phyloP scores from a whole-genome alignment of 2,329 filamentous ascomycete species.

The Bipolaris bicolor region DNA sequence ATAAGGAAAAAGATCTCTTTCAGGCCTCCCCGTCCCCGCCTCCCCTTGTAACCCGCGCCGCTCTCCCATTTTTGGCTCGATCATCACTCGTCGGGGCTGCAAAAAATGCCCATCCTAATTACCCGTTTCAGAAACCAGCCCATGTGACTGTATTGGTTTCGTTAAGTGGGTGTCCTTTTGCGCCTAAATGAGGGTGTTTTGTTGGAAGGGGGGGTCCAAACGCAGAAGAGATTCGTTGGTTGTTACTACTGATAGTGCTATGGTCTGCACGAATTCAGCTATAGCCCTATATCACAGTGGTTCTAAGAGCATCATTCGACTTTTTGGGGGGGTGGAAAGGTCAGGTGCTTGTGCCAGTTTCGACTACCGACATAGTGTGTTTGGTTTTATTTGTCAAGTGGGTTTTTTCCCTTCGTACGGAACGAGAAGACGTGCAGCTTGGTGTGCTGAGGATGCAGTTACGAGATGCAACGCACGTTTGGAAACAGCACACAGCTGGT shows the following conservation, averaged over 20 bases:
- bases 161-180: background rate
- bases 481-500: slow-evolving; percentile 16
- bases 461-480: slow-evolving; percentile 20
- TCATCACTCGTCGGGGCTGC: background rate
- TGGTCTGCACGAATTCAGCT: slow-evolving; percentile 23
- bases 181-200: slow-evolving; percentile 1
- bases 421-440: slow-evolving; percentile 22
- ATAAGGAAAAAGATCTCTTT: background rate
- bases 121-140: background rate
- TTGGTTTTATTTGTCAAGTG: slow-evolving; percentile 15
- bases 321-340: too few species aligned
- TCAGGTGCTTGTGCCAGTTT: slow-evolving; percentile 14
- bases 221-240: slow-evolving; percentile 3
- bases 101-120: background rate
- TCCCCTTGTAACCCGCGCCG: background rate
- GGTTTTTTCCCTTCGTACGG: slow-evolving; percentile 11
- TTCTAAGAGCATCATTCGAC: slow-evolving; percentile 2
- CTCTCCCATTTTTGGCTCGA: background rate
- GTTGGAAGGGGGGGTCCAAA: slow-evolving; percentile 4
- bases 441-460: slow-evolving; percentile 24
- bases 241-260: slow-evolving; percentile 21
- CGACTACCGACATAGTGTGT: slow-evolving; percentile 10
- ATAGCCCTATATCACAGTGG: slow-evolving; percentile 19
- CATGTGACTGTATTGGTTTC: background rate
- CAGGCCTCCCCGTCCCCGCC: too few species aligned